phyloP scores from a whole-genome alignment of 257 asterid species.

The Penstemon davidsonii region DNA sequence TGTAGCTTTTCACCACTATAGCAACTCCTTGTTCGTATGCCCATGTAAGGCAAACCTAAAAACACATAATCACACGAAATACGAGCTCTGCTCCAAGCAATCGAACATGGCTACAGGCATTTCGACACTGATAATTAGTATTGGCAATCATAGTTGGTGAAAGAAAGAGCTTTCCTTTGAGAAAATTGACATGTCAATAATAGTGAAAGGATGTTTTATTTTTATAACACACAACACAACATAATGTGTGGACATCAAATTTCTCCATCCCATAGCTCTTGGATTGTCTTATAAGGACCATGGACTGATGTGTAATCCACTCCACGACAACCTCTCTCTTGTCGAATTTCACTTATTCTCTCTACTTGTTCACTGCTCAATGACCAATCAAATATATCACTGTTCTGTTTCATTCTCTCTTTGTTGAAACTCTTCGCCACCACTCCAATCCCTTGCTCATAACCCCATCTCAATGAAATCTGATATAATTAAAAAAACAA shows the following conservation, averaged over 20 bases:
- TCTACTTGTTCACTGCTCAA: slow-evolving; percentile 45
- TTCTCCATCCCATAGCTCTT: slow-evolving; percentile 64
- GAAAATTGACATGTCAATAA: too few species aligned
- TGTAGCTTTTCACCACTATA: slow-evolving; percentile 25
- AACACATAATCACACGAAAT: too few species aligned
- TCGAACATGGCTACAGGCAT: too few species aligned
- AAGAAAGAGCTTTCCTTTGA: too few species aligned
- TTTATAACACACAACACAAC: too few species aligned
- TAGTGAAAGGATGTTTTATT: too few species aligned
- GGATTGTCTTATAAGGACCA: slow-evolving; percentile 64
- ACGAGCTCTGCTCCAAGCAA: too few species aligned
- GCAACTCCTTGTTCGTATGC: slow-evolving; percentile 18
- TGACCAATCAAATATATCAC: slow-evolving; percentile 56
- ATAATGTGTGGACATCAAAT: slow-evolving; percentile 16
- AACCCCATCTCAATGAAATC: slow-evolving; percentile 76
- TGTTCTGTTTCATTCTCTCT: slow-evolving; percentile 67
- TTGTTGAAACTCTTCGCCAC: slow-evolving; percentile 60
- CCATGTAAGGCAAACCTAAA: slow-evolving; percentile 26
- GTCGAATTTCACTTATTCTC: slow-evolving; percentile 54
- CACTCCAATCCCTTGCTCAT: slow-evolving; percentile 60
- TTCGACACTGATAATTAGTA: too few species aligned
- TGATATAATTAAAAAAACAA: slow-evolving; percentile 4
- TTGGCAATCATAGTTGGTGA: too few species aligned
- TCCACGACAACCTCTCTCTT: slow-evolving; percentile 55
- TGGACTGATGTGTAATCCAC: slow-evolving; percentile 49